Percentiles rank a stretch among this genome's conserved stretches.
Conservation (phyloP, 371 early-diverging fungal genomes). For the Gilbertella persicaria region DNA sequence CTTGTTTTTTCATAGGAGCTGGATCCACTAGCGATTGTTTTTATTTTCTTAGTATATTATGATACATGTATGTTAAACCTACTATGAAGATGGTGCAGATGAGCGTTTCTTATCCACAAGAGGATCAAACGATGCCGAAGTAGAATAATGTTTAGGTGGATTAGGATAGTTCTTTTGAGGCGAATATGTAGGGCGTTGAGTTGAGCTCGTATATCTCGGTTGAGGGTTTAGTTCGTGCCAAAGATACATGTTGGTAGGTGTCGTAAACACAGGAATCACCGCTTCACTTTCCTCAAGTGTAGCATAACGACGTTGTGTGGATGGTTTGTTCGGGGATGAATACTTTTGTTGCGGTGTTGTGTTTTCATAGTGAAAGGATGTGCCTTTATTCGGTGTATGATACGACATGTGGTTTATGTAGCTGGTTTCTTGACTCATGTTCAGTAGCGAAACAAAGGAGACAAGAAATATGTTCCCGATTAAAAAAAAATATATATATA, state of each 20-base stretch:
- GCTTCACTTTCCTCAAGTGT: constrained; percentile 29
- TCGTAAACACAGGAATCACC: constrained; percentile 21
- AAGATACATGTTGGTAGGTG: constrained; percentile 26
- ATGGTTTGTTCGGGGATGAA: too few species aligned
- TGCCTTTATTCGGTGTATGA: too few species aligned
- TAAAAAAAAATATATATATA: too few species aligned
- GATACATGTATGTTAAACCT: too few species aligned
- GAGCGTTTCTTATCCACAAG: neutral
- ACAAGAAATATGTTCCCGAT: too few species aligned
- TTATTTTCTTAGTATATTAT: neutral
- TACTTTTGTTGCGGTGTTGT: too few species aligned
- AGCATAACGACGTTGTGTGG: constrained; percentile 23
- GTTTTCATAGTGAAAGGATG: too few species aligned
- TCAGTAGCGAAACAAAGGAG: too few species aligned
- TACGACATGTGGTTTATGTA: too few species aligned
- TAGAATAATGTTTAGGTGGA: neutral
- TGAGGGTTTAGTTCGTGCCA: constrained; percentile 6
- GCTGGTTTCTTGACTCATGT: too few species aligned
- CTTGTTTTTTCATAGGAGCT: constrained; percentile 1
- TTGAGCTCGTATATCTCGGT: constrained; percentile 4
- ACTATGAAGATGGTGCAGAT: neutral
- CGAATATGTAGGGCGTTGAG: neutral
- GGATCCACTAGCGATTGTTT: neutral
- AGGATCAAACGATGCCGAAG: constrained; percentile 5
- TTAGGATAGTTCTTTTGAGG: constrained; percentile 1